A percentile compares a stretch with the other conserved stretches of the same genome.
These are phyloP conservation scores for Alternaria sp. DNA, from an alignment of 2,329 filamentous ascomycete species.

Conservation along the genomic window DNA sequence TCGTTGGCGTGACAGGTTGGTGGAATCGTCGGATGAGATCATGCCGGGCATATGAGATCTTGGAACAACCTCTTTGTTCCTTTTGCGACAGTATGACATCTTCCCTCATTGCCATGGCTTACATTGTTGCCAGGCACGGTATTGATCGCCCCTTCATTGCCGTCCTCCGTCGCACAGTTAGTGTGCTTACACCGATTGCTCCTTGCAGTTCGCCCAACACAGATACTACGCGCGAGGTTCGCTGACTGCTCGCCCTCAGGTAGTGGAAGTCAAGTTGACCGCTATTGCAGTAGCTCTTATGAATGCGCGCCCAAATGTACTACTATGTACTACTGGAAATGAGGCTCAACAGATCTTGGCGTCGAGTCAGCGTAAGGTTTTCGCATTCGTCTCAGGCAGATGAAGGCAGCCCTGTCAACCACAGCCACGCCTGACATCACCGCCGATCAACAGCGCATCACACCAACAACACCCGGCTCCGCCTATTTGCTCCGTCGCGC, in stretches of 20 bases:
- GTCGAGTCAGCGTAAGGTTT: neutral
- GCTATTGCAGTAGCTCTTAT: neutral
- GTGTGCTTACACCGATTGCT: conserved; percentile 9
- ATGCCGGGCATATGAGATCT: neutral
- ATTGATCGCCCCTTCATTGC: neutral
- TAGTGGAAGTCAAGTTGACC: neutral
- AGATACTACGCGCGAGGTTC: neutral
- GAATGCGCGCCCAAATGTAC: neutral
- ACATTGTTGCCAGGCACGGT: neutral
- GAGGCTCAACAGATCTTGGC: neutral
- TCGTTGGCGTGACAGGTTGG: neutral
- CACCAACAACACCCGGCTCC: conserved; percentile 2
- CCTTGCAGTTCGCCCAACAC: neutral
- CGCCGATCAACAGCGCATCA: conserved; percentile 13
- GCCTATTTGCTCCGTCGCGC: conserved; percentile 15
- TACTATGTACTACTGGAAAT: neutral
- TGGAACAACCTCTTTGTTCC: neutral
- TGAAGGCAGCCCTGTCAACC: conserved; percentile 2
- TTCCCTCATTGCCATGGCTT: neutral
- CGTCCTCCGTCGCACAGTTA: neutral
- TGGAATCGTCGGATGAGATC: neutral
- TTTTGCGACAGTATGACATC: neutral
- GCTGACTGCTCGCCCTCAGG: neutral
- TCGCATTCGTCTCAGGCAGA: conserved; percentile 1
- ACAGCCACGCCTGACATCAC: conserved; percentile 16